These are phyloP conservation scores for Alternaria ethzedia DNA, from an alignment of 2,329 filamentous ascomycete genomes.

Conservation along the genomic window DNA sequence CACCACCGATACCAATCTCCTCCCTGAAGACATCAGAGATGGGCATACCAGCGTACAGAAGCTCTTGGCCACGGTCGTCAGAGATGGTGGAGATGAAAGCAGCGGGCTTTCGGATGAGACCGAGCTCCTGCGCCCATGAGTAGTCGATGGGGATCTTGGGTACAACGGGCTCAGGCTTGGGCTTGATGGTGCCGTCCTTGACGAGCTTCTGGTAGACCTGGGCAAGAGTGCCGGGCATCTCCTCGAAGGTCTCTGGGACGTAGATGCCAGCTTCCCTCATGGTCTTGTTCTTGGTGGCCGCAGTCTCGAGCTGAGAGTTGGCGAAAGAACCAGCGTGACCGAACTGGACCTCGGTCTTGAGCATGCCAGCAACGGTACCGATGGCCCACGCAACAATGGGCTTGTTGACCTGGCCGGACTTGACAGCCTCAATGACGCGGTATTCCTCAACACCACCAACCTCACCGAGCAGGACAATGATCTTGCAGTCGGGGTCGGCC, in stretches of 20 bases:
- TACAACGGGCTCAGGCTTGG: slow-evolving; percentile 85
- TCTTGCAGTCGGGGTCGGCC: slow-evolving; percentile 96
- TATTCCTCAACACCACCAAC: slow-evolving; percentile 99
- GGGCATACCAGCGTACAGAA: slow-evolving; percentile 98
- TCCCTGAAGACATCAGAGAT: slow-evolving; percentile 99
- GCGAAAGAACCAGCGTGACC: slow-evolving; percentile 98
- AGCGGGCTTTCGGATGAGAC: slow-evolving; percentile 98
- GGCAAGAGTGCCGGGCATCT: slow-evolving; percentile 79
- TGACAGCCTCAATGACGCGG: slow-evolving; percentile 97
- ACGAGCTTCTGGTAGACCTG: slow-evolving; percentile 89
- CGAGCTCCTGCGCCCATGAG: slow-evolving; percentile 98
- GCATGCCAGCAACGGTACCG: slow-evolving; percentile 98
- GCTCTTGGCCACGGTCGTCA: slow-evolving; percentile 98
- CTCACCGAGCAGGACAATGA: slow-evolving; percentile 93
- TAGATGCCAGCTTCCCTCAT: slow-evolving; percentile 95
- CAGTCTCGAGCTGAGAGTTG: slow-evolving; percentile 99
- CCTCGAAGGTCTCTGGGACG: slow-evolving; percentile 96
- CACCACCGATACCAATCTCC: slow-evolving; percentile 98
- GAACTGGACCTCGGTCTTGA: slow-evolving; percentile 99
- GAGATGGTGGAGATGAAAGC: slow-evolving; percentile 99
- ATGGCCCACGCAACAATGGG: slow-evolving; percentile 99
- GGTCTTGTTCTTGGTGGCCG: slow-evolving; percentile 92
- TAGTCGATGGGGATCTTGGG: slow-evolving; percentile 99
- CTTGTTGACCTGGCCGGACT: slow-evolving; percentile 94
- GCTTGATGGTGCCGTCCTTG: slow-evolving; percentile 81